Evolutionary conservation across 208 protist genomes (phyloP), one percentile per base, ranked within the genome.

Genomic region (Balamuthia mandrillaris): DNA sequence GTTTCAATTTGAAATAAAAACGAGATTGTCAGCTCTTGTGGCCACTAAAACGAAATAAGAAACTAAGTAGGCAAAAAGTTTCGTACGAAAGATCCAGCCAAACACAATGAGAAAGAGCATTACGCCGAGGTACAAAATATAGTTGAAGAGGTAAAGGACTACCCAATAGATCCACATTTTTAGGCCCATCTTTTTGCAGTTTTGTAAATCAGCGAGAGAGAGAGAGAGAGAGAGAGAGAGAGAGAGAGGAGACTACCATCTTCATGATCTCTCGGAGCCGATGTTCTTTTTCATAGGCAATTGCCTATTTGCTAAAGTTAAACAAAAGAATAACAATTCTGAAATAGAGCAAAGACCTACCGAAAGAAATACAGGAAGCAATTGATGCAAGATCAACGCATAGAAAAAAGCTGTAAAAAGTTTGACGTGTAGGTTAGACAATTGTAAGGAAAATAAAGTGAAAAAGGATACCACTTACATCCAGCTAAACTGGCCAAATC

Each of bases 201-300:
- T 3, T 21, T 12, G 27, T 2, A 6, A 27, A 47, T 6, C 10
- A 79, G 27, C 1, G 29, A 79, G 18, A 37, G 33, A 1, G 1
- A 52, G 35, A 3, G 21, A 29, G 65, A 14, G 45, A 10, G 18
- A 74, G 27, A 10, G 72, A 56, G 2, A 2, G n/a, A 12, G 16
- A 5, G 33, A 66, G 52, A 12, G 14, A 3, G 10, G 39, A 12
- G 2, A 21, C 27, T 49, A 83, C 75, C 75, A 88, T 85, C 61
- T 85, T 85, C 85, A 88, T 88, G 27, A 85, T 78, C 77, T 88
- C 72, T 10, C 72, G 27, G 27, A 88, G 49, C 4, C 63, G 12
- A 58, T 85, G 47, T 39, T 88, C 85, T 49, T 88, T 88, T n/a
- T 88, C 85, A n/a, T 87, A 85, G 35, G 52, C 85, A 18, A 88